Conservation (phyloP, 2,329 filamentous ascomycete species). For the Trichoderma koningii region DNA sequence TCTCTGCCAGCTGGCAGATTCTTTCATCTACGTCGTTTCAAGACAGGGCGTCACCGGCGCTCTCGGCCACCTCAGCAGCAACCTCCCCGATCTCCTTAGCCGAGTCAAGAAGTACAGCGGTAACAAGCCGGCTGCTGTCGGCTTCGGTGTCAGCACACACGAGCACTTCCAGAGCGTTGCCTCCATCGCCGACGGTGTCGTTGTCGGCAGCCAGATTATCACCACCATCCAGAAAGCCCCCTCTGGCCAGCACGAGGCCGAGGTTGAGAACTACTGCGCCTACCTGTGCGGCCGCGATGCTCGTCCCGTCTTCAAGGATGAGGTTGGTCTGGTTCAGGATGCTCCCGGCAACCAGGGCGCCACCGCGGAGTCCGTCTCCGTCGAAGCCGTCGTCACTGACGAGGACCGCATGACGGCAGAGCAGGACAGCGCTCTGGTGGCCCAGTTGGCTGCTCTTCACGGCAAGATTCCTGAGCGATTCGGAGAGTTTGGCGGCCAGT, state of each 20-base stretch:
- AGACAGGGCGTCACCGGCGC: constrained; percentile 96
- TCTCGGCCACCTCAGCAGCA: constrained; percentile 76
- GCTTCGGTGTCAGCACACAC: constrained; percentile 92
- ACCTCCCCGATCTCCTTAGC: constrained; percentile 77
- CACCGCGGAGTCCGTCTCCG: constrained; percentile 48
- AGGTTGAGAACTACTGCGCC: constrained; percentile 84
- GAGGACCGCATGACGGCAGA: constrained; percentile 64
- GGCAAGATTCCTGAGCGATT: constrained; percentile 81
- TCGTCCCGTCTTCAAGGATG: constrained; percentile 53
- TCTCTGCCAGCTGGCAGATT: constrained; percentile 94
- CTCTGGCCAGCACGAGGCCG: constrained; percentile 53
- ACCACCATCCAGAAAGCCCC: constrained; percentile 61
- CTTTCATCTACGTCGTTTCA: constrained; percentile 98
- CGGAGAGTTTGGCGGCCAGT: constrained; percentile 95
- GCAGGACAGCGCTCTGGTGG: constrained; percentile 65
- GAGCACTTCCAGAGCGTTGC: constrained; percentile 91
- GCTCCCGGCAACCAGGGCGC: constrained; percentile 55
- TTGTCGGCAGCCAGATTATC: constrained; percentile 95
- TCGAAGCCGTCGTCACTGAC: constrained; percentile 64
- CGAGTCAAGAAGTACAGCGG: constrained; percentile 92
- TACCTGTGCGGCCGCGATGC: constrained; percentile 57
- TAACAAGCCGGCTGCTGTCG: constrained; percentile 86
- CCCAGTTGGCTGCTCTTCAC: constrained; percentile 82
- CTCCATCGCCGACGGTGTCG: constrained; percentile 85
- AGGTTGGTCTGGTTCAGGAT: constrained; percentile 71